phyloP scores from a whole-genome alignment of 2,329 filamentous ascomycete genomes.

The Alternaria infectoria region DNA sequence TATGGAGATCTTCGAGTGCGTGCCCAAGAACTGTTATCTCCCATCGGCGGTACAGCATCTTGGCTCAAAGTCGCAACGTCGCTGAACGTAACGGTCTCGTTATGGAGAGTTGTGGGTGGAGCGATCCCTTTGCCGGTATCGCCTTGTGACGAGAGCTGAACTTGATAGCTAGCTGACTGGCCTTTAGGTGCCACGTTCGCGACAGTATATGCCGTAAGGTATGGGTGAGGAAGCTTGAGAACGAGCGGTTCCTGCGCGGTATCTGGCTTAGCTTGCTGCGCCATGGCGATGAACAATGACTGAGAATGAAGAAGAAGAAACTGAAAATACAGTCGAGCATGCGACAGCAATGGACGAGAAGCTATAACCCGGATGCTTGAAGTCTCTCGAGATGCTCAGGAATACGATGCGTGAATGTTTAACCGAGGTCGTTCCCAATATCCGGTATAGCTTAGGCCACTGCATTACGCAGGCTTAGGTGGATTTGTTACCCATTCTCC shows the following conservation, averaged over 20 bases:
- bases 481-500: constrained; percentile 20
- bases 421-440: constrained; percentile 36
- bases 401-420: constrained; percentile 8
- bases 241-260: constrained; percentile 29
- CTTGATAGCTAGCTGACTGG: constrained; percentile 27
- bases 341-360: neutral
- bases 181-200: constrained; percentile 29
- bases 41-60: constrained; percentile 31
- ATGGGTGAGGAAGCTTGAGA: constrained; percentile 47
- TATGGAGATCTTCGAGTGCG: constrained; percentile 54
- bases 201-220: constrained; percentile 44
- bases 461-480: constrained; percentile 34
- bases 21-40: constrained; percentile 52
- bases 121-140: constrained; percentile 25
- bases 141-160: constrained; percentile 26
- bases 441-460: constrained; percentile 13
- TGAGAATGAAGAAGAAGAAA: neutral
- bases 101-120: constrained; percentile 37
- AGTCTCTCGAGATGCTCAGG: constrained; percentile 7
- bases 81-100: constrained; percentile 37
- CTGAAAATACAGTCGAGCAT: constrained; percentile 3
- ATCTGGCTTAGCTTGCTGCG: constrained; percentile 21
- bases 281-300: constrained; percentile 18
- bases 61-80: constrained; percentile 34
- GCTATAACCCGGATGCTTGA: constrained; percentile 13